phyloP scores from a whole-genome alignment of 441 rosid genomes.

The Daphne laureola region DNA sequence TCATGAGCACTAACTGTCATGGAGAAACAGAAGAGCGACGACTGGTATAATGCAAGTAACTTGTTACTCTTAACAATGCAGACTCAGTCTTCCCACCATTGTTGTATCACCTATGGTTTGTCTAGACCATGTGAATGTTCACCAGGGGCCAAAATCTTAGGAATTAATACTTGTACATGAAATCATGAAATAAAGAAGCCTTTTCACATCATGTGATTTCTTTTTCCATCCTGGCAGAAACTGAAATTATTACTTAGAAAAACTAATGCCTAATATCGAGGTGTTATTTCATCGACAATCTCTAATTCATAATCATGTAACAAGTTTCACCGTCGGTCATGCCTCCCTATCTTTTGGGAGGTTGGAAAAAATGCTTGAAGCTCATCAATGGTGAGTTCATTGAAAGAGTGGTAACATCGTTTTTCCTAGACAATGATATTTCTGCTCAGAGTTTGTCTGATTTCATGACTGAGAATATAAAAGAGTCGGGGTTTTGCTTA shows the following conservation, averaged over 20 bases:
- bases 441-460: constrained; percentile 1
- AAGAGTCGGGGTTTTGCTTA: background rate
- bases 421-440: background rate
- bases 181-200: background rate
- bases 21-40: no score
- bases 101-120: background rate
- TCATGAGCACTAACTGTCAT: constrained; percentile 22
- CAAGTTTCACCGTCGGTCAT: constrained; percentile 14
- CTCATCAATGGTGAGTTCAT: background rate
- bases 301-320: background rate
- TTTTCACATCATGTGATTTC: no score
- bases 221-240: no score
- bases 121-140: constrained; percentile 8
- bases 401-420: no score
- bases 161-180: background rate
- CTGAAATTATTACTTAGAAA: no score
- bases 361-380: constrained; percentile 9
- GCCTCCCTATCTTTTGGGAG: background rate
- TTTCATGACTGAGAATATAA: background rate
- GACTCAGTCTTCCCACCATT: no score
- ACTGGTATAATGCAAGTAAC: no score
- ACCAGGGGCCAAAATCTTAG: constrained; percentile 2
- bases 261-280: no score
- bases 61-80: no score
- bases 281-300: background rate